These are phyloP conservation scores for Colletotrichum sp. DNA, from an alignment of 2,329 filamentous ascomycete genomes.

Conservation along the genomic window DNA sequence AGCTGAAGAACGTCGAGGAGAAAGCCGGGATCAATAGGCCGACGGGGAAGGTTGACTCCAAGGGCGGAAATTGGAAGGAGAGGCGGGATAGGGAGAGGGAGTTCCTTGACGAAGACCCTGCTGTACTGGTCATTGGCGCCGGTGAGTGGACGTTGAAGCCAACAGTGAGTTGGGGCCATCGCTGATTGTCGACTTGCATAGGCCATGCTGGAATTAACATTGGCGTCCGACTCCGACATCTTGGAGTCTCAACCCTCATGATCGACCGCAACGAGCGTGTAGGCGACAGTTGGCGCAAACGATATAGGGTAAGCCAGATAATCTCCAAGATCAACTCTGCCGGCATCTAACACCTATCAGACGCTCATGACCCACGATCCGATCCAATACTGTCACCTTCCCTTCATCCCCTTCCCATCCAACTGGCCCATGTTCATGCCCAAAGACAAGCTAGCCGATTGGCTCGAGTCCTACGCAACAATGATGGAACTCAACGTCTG, in stretches of 20 bases:
- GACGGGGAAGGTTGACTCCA: conserved; percentile 58
- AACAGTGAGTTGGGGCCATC: not conserved
- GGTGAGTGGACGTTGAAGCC: conserved; percentile 44
- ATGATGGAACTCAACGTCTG: conserved; percentile 74
- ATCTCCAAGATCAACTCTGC: not conserved
- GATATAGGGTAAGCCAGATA: conserved; percentile 47
- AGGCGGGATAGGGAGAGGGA: conserved; percentile 51
- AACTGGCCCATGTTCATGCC: conserved; percentile 75
- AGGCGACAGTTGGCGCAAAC: conserved; percentile 68
- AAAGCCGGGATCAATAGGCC: conserved; percentile 49
- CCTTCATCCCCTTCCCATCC: conserved; percentile 68
- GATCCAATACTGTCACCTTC: conserved; percentile 65
- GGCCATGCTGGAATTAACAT: conserved; percentile 65
- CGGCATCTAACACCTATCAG: conserved; percentile 42
- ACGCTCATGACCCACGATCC: conserved; percentile 70
- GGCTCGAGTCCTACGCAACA: conserved; percentile 69
- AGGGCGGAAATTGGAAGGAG: conserved; percentile 66
- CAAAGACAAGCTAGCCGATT: conserved; percentile 74
- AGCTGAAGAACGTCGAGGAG: conserved; percentile 62
- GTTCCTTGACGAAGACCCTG: conserved; percentile 56
- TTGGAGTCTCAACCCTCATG: conserved; percentile 60
- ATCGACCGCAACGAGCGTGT: conserved; percentile 63
- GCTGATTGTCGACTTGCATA: conserved; percentile 22
- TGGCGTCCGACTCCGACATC: conserved; percentile 64
- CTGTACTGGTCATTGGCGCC: conserved; percentile 59